Evolutionary conservation across 2,329 filamentous ascomycete species (phyloP).

Genomic region (Neofusicoccum laricinum): DNA sequence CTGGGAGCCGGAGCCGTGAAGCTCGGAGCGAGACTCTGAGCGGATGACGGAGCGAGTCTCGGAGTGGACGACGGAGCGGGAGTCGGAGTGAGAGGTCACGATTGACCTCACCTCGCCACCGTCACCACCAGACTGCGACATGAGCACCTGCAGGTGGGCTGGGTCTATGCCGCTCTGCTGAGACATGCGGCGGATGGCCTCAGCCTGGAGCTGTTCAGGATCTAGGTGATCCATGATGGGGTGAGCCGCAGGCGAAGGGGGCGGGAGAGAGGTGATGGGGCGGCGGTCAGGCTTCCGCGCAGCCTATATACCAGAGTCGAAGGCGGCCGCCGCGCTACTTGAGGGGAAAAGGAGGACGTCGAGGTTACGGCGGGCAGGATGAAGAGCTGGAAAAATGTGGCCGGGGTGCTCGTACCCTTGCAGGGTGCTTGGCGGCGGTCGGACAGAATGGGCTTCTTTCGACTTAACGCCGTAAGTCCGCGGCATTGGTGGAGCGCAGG

Average conservation of each 20-base stretch:
- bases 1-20: neutral
- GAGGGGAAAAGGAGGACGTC: neutral
- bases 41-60: neutral
- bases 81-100: neutral
- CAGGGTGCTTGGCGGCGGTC: neutral
- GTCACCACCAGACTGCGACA: neutral
- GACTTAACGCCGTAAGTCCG: slow-evolving; percentile 10
- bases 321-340: neutral
- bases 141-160: neutral
- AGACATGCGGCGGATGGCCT: slow-evolving; percentile 9
- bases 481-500: neutral
- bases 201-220: slow-evolving; percentile 6
- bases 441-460: neutral
- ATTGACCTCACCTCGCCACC: neutral
- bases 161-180: neutral
- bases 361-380: neutral
- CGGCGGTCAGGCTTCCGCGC: neutral
- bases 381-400: neutral
- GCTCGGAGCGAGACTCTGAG: slow-evolving; percentile 4
- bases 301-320: neutral
- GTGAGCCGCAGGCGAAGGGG: neutral
- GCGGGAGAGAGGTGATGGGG: neutral
- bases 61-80: slow-evolving; percentile 2
- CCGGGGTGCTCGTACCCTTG: slow-evolving; percentile 1
- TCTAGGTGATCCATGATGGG: slow-evolving; percentile 9